These are phyloP conservation scores for Plasmodium gaboni DNA, from an alignment of 169 alveolate genomes.

Conservation along the genomic window DNA sequence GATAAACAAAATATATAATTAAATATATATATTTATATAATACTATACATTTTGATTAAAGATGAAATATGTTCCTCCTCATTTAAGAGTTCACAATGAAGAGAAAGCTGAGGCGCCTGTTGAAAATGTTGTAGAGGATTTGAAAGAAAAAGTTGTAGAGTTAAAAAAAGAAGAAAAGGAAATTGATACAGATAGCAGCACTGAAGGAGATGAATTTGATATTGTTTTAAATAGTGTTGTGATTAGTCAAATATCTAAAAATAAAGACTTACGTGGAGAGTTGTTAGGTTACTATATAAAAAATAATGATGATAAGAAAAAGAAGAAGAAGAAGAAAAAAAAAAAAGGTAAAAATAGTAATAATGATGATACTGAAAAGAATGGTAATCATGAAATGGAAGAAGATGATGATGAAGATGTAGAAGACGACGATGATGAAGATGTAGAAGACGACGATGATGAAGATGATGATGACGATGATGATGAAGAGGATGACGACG, in stretches of 20 bases:
- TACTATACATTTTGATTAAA: background rate
- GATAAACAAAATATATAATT: no score
- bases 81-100: conserved; percentile 35
- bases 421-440: background rate
- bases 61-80: conserved; percentile 76
- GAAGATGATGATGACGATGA: conserved; percentile 22
- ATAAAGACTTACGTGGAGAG: conserved; percentile 73
- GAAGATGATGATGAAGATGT: background rate
- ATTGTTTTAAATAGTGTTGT: conserved; percentile 72
- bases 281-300: conserved; percentile 66
- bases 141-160: conserved; percentile 28
- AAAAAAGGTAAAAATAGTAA: conserved; percentile 10
- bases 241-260: conserved; percentile 58
- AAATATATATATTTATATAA: background rate
- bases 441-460: background rate
- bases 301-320: conserved; percentile 23
- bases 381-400: background rate
- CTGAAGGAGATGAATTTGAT: conserved; percentile 73
- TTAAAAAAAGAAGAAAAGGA: conserved; percentile 23
- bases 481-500: conserved; percentile 22
- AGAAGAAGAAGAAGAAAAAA: conserved; percentile 57
- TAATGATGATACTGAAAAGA: conserved; percentile 10
- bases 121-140: conserved; percentile 8
- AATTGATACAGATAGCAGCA: conserved; percentile 27
- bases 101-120: conserved; percentile 43